Evolutionary conservation across 306 rosid genomes (phyloP).

Genomic region (Ammopiptanthus mongolicus): DNA sequence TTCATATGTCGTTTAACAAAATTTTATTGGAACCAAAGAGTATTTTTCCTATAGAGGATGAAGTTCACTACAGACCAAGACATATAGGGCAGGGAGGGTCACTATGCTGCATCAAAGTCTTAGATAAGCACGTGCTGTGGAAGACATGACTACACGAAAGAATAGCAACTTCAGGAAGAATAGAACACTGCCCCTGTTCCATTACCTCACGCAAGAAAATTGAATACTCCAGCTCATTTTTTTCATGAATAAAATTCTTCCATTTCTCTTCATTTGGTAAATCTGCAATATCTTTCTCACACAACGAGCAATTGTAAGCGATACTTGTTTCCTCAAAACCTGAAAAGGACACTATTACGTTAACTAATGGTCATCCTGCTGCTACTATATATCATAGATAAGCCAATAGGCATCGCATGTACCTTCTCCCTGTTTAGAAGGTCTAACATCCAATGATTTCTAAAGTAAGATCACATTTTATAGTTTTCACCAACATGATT

Average conservation of each 20-base stretch:
- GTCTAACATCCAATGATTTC: neutral
- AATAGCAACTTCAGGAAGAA: constrained; percentile 9
- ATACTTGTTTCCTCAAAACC: neutral
- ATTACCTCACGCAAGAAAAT: neutral
- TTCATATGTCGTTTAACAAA: too few species aligned
- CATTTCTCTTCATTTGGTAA: neutral
- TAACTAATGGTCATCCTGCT: neutral
- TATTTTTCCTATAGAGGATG: too few species aligned
- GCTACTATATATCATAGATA: neutral
- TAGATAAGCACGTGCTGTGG: neutral
- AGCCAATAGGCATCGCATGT: neutral
- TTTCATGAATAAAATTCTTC: neutral
- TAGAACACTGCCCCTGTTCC: neutral
- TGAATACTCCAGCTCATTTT: neutral
- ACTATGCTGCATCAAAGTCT: neutral
- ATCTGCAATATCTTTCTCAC: neutral
- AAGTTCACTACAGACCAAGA: neutral
- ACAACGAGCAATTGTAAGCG: neutral
- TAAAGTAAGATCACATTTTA: neutral
- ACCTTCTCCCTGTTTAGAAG: neutral
- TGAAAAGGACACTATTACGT: neutral
- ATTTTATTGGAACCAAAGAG: too few species aligned
- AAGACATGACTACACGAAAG: constrained; percentile 17
- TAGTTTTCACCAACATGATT: neutral
- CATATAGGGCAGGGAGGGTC: constrained; percentile 17